Conservation (phyloP, 495 filamentous ascomycete species). For the Aspergillus conjunctus region DNA sequence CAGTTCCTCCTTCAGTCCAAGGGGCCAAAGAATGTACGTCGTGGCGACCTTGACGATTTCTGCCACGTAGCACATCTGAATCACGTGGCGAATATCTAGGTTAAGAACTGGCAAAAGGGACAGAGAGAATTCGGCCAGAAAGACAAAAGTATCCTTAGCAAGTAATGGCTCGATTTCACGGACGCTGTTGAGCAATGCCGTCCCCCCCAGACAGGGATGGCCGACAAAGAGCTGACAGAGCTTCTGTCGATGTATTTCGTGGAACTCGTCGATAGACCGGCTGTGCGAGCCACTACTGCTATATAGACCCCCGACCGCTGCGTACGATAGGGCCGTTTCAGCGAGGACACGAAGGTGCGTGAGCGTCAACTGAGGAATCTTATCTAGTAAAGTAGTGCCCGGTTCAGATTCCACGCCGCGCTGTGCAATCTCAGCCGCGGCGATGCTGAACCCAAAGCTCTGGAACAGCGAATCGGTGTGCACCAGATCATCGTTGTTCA, state of each 20-base stretch:
- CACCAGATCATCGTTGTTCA: slow-evolving; percentile 52
- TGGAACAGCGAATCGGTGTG: slow-evolving; percentile 70
- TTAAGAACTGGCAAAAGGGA: slow-evolving; percentile 71
- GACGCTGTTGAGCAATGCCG: slow-evolving; percentile 44
- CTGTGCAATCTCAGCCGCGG: slow-evolving; percentile 88
- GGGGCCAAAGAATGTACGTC: slow-evolving; percentile 48
- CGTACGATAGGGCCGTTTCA: slow-evolving; percentile 84
- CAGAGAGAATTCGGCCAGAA: slow-evolving; percentile 73
- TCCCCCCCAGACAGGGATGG: slow-evolving; percentile 48
- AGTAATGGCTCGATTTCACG: slow-evolving; percentile 68
- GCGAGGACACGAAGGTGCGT: slow-evolving; percentile 89
- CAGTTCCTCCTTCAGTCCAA: slow-evolving; percentile 46
- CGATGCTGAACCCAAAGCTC: slow-evolving; percentile 84
- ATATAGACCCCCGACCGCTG: slow-evolving; percentile 71
- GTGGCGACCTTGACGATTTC: slow-evolving; percentile 79
- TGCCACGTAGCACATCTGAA: slow-evolving; percentile 88
- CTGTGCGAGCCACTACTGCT: slow-evolving; percentile 55
- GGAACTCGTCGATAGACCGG: slow-evolving; percentile 64
- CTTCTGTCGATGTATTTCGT: slow-evolving; percentile 69
- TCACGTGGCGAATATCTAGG: slow-evolving; percentile 77
- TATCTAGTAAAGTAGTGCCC: slow-evolving; percentile 77
- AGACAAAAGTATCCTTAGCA: slow-evolving; percentile 78
- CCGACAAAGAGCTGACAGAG: slow-evolving; percentile 74
- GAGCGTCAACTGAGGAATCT: slow-evolving; percentile 75
- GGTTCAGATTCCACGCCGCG: slow-evolving; percentile 78